Conservation (phyloP, 306 rosid species). For the Dryas octopetala region DNA sequence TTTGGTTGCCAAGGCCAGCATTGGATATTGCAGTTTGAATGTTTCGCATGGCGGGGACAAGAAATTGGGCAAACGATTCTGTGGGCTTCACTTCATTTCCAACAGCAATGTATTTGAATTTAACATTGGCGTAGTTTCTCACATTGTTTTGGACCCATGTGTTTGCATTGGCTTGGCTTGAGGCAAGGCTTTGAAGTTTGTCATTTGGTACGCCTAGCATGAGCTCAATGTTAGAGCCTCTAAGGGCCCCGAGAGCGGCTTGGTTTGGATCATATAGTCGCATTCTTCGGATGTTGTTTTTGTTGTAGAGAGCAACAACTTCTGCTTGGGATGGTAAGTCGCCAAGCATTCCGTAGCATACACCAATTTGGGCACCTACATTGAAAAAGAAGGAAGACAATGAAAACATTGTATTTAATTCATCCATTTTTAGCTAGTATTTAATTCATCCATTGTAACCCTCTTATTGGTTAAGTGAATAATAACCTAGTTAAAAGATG, state of each 20-base stretch:
- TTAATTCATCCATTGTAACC: too few relatives aligned
- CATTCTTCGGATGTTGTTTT: conserved; percentile 33
- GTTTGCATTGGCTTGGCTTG: conserved; percentile 11
- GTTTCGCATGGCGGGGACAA: conserved; percentile 27
- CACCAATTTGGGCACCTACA: conserved; percentile 46
- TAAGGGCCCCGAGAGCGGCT: conserved; percentile 32
- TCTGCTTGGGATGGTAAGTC: conserved; percentile 34
- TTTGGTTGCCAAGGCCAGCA: conserved; percentile 4
- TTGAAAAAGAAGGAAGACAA: background rate
- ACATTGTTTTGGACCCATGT: conserved; percentile 31
- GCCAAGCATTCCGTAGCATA: conserved; percentile 41
- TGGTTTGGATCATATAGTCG: conserved; percentile 32
- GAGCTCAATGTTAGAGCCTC: conserved; percentile 39
- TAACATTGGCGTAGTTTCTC: conserved; percentile 7
- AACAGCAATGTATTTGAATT: conserved; percentile 28
- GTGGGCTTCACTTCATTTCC: conserved; percentile 31
- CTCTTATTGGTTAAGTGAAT: too few relatives aligned
- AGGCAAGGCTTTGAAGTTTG: conserved; percentile 16
- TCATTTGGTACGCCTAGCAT: conserved; percentile 19
- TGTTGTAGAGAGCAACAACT: conserved; percentile 24
- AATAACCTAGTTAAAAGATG: too few relatives aligned
- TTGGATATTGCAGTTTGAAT: conserved; percentile 17
- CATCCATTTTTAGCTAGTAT: too few relatives aligned
- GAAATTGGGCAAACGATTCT: background rate
- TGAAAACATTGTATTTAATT: too few relatives aligned